Base-by-base conservation (phyloP, 2,329 filamentous ascomycete genomes). In the Pseudocercospora cruenta region DNA sequence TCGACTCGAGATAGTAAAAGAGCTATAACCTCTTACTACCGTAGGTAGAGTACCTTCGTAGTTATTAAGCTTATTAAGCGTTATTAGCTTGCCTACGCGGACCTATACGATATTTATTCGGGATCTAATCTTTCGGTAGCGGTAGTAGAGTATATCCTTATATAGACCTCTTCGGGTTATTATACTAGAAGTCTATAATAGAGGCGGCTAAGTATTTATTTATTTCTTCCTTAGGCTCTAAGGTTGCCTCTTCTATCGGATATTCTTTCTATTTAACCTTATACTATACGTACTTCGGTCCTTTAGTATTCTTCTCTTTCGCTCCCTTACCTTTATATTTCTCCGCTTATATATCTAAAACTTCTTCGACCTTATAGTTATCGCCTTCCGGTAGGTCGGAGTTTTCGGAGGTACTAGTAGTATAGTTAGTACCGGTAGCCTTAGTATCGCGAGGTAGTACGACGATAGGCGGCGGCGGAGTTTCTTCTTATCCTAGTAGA, bases 141-240 rank as follows among this genome's bases (percentile, higher is more conserved):
- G 8, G 43, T 47, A 47, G 43, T 47, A 47, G 43, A n/a, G 4
- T 47, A 47, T 47, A 47, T 47, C 43, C 19, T 47, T 47, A 47
- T n/a, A 47, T 47, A 47, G 19, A 47, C 14, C 43, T 47, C 19
- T 4, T 47, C 9, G 43, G 19, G 14, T 47, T 47, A n/a, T 54
- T 54, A 24, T 54, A 54, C 22, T 54, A 54, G 51, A 54, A 54
- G 51, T 54, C 51, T 54, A 54, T 31, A 31, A 54, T 54, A 54
- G 51, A 54, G 51, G 26, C 22, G 22, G 51, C 51, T 54, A 54
- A 54, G 51, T 54, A 54, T 31, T 12, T 16, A 26, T 4, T 26
- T 26, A 54, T 54, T 21, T 54, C 51, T 54, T 54, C 22, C 4
- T 3, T 54, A 24, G 51, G 51, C 22, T 54, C 51, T 31, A 26